A percentile compares a stretch with the other conserved stretches of the same genome.
These are phyloP conservation scores for Porcisia deanei DNA, from an alignment of 208 protist species.

Conservation along the genomic window DNA sequence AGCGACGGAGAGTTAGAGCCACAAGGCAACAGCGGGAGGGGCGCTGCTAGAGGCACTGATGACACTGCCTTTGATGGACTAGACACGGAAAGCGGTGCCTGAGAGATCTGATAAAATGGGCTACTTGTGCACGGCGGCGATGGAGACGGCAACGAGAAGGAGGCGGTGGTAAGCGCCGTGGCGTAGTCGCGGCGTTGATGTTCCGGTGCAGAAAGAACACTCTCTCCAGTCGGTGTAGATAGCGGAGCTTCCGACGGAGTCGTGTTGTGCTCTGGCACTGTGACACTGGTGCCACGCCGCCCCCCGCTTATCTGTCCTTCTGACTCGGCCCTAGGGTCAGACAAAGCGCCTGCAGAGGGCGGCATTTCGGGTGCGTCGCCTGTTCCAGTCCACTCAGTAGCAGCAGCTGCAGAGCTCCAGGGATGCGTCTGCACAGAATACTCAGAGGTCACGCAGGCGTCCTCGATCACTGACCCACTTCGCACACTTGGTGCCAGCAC, in stretches of 20 bases:
- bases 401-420: background rate
- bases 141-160: background rate
- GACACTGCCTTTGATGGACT: background rate
- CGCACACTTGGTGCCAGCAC: background rate
- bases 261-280: background rate
- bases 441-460: background rate
- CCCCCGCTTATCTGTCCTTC: background rate
- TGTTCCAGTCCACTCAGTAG: background rate
- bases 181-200: constrained; percentile 14
- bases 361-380: background rate
- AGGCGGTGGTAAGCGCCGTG: background rate
- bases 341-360: background rate
- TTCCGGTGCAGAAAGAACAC: constrained; percentile 20
- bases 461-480: background rate
- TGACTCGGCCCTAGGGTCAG: background rate
- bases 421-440: background rate
- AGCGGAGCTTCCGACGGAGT: background rate
- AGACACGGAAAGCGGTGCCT: background rate
- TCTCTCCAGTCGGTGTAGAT: background rate
- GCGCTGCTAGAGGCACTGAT: background rate
- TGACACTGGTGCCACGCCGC: background rate
- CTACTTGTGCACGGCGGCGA: background rate
- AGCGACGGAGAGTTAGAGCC: background rate
- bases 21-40: background rate
- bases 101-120: background rate